phyloP scores from a whole-genome alignment of 306 rosid species.

The Cercis canadensis region DNA sequence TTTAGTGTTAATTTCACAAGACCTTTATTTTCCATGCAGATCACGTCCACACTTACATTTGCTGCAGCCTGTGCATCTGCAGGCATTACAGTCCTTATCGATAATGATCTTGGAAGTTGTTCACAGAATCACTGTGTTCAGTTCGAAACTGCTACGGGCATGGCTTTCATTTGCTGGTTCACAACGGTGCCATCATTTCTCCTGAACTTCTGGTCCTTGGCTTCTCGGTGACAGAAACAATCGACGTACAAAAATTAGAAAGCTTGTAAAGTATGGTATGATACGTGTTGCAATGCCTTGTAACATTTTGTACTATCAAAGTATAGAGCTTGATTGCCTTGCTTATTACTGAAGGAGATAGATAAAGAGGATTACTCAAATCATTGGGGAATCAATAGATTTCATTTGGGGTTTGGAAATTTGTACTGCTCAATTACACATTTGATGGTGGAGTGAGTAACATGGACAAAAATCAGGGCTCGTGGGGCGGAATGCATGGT shows the following conservation, averaged over 20 bases:
- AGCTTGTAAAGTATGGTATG: slow-evolving; percentile 22
- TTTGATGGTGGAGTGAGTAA: slow-evolving; percentile 10
- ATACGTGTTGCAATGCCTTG: background rate
- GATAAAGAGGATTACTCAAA: background rate
- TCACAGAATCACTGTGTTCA: slow-evolving; percentile 68
- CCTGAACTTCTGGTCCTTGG: slow-evolving; percentile 82
- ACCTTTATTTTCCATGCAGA: slow-evolving; percentile 52
- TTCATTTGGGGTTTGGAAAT: too few species aligned
- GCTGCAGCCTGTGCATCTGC: slow-evolving; percentile 98
- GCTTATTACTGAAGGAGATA: background rate
- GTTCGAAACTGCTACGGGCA: slow-evolving; percentile 84
- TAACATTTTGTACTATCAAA: slow-evolving; percentile 3
- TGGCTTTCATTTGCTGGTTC: slow-evolving; percentile 92
- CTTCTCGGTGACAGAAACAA: slow-evolving; percentile 53
- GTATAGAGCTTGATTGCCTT: slow-evolving; percentile 6
- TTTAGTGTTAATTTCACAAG: slow-evolving; percentile 33
- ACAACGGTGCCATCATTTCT: slow-evolving; percentile 79
- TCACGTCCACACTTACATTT: slow-evolving; percentile 80
- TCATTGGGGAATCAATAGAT: background rate
- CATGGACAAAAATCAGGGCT: background rate
- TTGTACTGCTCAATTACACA: background rate
- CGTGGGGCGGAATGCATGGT: slow-evolving; percentile 18
- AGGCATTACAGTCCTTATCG: slow-evolving; percentile 91
- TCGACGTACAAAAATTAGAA: slow-evolving; percentile 18
- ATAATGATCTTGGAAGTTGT: slow-evolving; percentile 77